Percentiles rank a stretch among this genome's conserved stretches.
Evolutionary conservation across 768 basidiomycete genomes (phyloP).

Genomic region (Termitomyces titanicus): DNA sequence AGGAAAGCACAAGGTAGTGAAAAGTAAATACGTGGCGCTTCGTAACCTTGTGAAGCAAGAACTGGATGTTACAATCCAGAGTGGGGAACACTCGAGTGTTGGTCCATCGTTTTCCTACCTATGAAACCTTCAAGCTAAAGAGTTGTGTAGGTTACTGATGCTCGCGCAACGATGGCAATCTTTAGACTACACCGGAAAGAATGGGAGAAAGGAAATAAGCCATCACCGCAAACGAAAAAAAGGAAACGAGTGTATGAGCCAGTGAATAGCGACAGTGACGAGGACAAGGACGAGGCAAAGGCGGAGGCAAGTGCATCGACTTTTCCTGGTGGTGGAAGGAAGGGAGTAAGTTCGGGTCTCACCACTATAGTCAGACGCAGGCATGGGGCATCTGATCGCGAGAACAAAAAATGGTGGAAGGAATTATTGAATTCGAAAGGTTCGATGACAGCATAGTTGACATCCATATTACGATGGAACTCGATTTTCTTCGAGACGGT

Average conservation of each 20-base stretch:
- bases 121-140: neutral
- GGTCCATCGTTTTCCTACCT: conserved; percentile 22
- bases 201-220: conserved; percentile 68
- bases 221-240: conserved; percentile 17
- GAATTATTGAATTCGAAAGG: conserved; percentile 29
- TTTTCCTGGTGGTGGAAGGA: conserved; percentile 52
- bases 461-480: neutral
- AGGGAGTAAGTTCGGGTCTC: conserved; percentile 63
- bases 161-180: conserved; percentile 92
- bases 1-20: conserved; percentile 53
- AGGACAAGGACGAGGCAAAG: conserved; percentile 3
- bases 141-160: conserved; percentile 73
- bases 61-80: conserved; percentile 75
- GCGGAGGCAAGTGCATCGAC: neutral
- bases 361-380: conserved; percentile 43
- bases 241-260: conserved; percentile 16
- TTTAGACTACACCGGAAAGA: conserved; percentile 77
- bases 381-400: conserved; percentile 5
- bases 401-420: conserved; percentile 44
- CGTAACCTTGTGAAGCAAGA: conserved; percentile 79
- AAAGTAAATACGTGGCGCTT: conserved; percentile 68
- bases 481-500: too few relatives aligned
- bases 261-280: conserved; percentile 8
- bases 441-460: neutral
- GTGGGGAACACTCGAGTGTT: conserved; percentile 89